Base-by-base conservation (phyloP, 257 asterid genomes). In the Solanum paucissectum region DNA sequence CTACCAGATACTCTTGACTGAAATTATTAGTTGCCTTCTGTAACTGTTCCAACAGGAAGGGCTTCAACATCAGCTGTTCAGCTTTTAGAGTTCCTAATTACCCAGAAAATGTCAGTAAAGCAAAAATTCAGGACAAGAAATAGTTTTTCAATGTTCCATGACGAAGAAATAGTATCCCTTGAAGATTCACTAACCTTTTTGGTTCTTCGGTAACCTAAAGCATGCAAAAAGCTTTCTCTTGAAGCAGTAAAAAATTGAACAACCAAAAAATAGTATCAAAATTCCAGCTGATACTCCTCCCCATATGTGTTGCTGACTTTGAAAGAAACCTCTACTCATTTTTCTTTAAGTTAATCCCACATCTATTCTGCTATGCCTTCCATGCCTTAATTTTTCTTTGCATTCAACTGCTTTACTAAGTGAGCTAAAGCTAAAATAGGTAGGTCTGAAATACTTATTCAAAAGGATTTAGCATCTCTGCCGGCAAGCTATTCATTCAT, bases 11-110 rank as follows among this genome's bases (percentile, higher is more conserved):
- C 12, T 86, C 92, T 46, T 81, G 14, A 93, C 98, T 92, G 89
- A 95, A 95, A 90, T 95, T 93, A 21, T 94, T 83, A 14, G 98
- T 93, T 36, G 98, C 97, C 88, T 90, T 94, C 88, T 89, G 86
- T 16, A 95, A 60, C 64, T 94, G 97, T 88, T 92, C 94, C 55
- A 93, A 75, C n/a, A 76, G 86, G 86, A 92, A 95, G 6, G 55
- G 86, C 92, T 91, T 95, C 36, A 93, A 62, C 87, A 87, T 89
- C 88, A 91, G 29, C 72, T 90, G 88, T 87, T 88, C 91, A 16
- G 91, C 95, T 40, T 94, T 90, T 42, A 93, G 84, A 40, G 88
- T 85, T 52, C 91, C 98, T 93, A 86, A 12, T 87, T 75, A 46
- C 82, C 40, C 88, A 86, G 62, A 58, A 86, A 52, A 74, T 69